Evolutionary conservation across 1,139 yeast genomes (phyloP), one percentile per base, ranked within the genome.

Genomic region (Lodderomyces pseudojiufengensis): DNA sequence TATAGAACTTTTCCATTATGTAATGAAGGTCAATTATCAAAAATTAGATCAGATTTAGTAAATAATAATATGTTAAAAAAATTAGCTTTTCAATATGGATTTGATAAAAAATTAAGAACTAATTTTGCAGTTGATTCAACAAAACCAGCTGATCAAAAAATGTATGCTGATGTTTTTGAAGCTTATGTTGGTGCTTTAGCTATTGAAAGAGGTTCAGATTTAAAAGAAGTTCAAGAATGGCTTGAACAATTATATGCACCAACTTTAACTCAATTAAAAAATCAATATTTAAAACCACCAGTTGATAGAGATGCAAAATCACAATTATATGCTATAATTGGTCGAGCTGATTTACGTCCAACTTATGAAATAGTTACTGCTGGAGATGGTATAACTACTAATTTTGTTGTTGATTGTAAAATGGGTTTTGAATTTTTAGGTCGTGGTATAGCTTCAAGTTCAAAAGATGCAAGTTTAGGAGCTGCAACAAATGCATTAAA

Each of bases 121-220:
- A 70, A 63, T 37, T 62, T 70, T 32, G 63, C 65, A 36, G 72
- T 68, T 35, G 50, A 49, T 3, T 49, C 54, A 2, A 54, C 65
- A 31, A 49, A 54, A 33, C 54, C 53, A 24, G 74, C 74, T 5
- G 65, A 59, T 32, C 73, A 65, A 43, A 84, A 84, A 51, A 65
- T 79, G 3, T 67, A 70, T 49, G 90, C 95, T 0, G 95, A 85
- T 61, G 73, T 84, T 1, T 85, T 90, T 56, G 97, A 90, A 59
- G 96, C 97, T 0, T 90, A 88, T 51, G 71, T 90, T 27, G 97
- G 95, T 4, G 97, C 94, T 0, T 59, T 90, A 28, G 76, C 79
- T 9, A 67, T 79, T 29, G 95, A 85, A 45, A 61, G 68, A 38
- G 63, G 69, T 3, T 71, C 75, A 31, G 58, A 63, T 33, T 61